Base-by-base conservation (phyloP, 2,329 filamentous ascomycete species). In the Colletotrichum tabaci region DNA sequence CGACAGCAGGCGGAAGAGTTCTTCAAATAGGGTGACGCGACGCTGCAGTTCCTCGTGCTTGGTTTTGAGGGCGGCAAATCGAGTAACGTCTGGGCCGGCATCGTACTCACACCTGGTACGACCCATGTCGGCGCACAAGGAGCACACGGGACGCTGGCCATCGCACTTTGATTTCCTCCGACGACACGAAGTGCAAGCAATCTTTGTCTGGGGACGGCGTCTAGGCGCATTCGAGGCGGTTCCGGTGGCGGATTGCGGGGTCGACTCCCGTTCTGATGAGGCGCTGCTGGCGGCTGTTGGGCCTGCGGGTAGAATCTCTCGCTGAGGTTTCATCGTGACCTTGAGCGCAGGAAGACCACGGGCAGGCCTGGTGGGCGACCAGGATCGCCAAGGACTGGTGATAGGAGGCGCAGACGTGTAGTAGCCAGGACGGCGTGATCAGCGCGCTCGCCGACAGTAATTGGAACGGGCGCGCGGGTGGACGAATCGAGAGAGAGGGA, bases 161-260 rank as follows among this genome's bases (percentile, higher is more conserved):
- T 74, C 73, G 44, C 73, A 74, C 57, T 74, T 74, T 13, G 71
- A 73, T 35, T 73, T 73, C 47, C 71, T 52, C 26, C 71, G 62
- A 4, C 73, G 73, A 23, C 73, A 74, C 12, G 73, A 63, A 2
- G 73, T 73, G 67, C 73, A 74, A 4, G 73, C 73, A 13, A 74
- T 70, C 23, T 67, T 73, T 6, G 73, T 74, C 66, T 74, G 72
- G 7, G 73, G 71, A 10, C 67, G 71, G 18, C 66, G 67, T 30
- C 60, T 73, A 23, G 62, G 67, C 30, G 58, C 55, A 18, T 63
- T 66, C 3, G 73, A 55, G 5, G 60, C 40, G 30, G 61, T 61
- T 30, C 68, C 64, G 18, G 64, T 42, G 12, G 52, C 50, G 26
- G 68, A 71, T 52, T 62, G 68, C 67, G 62, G 67, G 67, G 71